Base-by-base conservation (phyloP, 2,329 filamentous ascomycete species). In the Ceratocystiopsis sp. region DNA sequence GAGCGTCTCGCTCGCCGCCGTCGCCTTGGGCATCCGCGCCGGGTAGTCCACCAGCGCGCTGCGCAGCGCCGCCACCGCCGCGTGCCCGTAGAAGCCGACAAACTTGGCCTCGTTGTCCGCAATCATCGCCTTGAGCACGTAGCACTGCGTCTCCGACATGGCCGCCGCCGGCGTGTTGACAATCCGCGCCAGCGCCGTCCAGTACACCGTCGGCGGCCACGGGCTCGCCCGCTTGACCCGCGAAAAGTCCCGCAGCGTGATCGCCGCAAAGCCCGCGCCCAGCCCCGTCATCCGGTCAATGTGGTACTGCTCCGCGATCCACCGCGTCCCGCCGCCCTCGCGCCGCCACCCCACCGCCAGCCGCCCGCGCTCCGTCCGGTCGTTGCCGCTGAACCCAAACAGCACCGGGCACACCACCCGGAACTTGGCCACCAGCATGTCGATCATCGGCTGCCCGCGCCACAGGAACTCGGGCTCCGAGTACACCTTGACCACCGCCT, bases 261-360 rank as follows among this genome's bases (percentile, higher is more conserved):
- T 68, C 1, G 87, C 76, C 0, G 86, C 84, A 55, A 81, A 98
- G 0, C 89, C 89, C 3, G 82, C 80, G 1, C 78, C 85, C 1
- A 95, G 66, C 0, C 86, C 89, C 4, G 75, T 78, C 80, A 93
- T 89, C 46, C 82, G 75, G 56, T 87, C 80, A 51, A 75, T 74
- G 60, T 95, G 86, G n/a, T 65, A 64, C 56, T 85, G 77, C 52
- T 83, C 78, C 2, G 68, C 63, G 46, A 81, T 66, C 65, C 72
- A 89, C 8, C 62, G 61, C 25, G 25, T 21, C n/a, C n/a, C n/a
- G 7, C 69, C 67, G 10, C 64, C 67, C 13, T 75, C 70, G 50
- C 68, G 74, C 59, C 68, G 71, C 84, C 85, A 93, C 0, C 84
- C 85, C 3, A 93, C 60, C n/a, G 72, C 69, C 16, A 60, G 51